Evolutionary conservation across 2,329 filamentous ascomycete genomes (phyloP), one percentile per base, ranked within the genome.

Genomic region (Paecilomyces fulvus): DNA sequence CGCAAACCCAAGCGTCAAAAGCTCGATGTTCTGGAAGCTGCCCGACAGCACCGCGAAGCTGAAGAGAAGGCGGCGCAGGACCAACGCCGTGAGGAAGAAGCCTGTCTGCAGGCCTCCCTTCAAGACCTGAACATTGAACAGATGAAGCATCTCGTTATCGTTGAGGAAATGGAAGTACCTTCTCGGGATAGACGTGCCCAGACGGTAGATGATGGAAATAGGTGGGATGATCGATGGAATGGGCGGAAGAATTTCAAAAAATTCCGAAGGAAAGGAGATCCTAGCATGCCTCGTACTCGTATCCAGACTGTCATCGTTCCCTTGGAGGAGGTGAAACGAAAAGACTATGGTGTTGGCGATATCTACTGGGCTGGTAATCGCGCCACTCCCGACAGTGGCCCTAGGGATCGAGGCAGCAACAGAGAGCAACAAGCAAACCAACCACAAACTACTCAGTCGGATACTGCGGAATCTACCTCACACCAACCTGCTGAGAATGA

Each of bases 241-340:
- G 94, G 92, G 0, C 82, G 92, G 49, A 92, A 90, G 72, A 97
- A 99, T 67, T 99, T 96, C 76, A 99, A 99, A 71, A 88, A 84
- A 64, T 99, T 99, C 67, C 59, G 73, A 37, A 64, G 69, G 51
- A 68, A 70, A 55, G 64, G 72, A 62, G 66, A 69, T 59, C 54
- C 71, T 0, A 63, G 67, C 7, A 63, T 62, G 52, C 63, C 66
- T 51, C 73, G 75, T n/a, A 72, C 73, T 31, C 72, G 75, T 31
- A 63, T 75, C 3, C 78, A 79, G 58, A 77, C 76, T 14, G 80
- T 88, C 31, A 88, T 95, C 43, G 83, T 96, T 3, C 75, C 80
- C 0, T 74, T 95, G 3, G 84, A 89, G 61, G 85, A 90, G 69
- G 87, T 85, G 21, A 84, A 83, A 65, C 80, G 80, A 52, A 89